Conservation (phyloP, 2,329 filamentous ascomycete species). For the Phyllosticta paracitricarpa region DNA sequence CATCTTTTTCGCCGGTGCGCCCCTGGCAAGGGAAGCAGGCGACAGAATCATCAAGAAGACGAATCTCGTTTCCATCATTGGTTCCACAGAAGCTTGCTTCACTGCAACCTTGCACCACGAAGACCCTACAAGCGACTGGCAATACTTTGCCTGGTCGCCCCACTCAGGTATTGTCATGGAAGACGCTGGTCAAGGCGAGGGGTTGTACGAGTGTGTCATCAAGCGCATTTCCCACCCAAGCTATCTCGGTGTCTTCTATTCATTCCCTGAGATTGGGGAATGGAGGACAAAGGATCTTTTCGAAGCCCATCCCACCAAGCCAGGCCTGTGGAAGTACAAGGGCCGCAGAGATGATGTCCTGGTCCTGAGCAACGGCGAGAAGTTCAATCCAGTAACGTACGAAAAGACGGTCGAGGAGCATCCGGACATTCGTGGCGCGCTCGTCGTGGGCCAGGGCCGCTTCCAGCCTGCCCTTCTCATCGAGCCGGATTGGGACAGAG, state of each 20-base stretch:
- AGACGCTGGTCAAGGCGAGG: constrained; percentile 14
- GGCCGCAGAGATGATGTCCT: constrained; percentile 17
- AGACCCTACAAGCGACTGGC: constrained; percentile 17
- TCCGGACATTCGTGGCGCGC: constrained; percentile 18
- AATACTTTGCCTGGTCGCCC: constrained; percentile 18
- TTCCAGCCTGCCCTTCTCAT: constrained; percentile 22
- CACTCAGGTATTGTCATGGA: constrained; percentile 18
- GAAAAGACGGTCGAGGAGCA: constrained; percentile 19
- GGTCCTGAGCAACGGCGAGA: constrained; percentile 15
- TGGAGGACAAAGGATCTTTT: constrained; percentile 15
- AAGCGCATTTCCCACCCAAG: background rate
- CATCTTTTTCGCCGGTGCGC: constrained; percentile 14
- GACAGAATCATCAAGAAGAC: constrained; percentile 15
- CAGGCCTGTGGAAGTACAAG: constrained; percentile 14
- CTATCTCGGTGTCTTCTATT: constrained; percentile 12
- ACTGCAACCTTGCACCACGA: constrained; percentile 13
- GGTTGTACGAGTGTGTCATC: constrained; percentile 13
- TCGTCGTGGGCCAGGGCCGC: constrained; percentile 22
- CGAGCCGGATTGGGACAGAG: constrained; percentile 15
- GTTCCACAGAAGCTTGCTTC: constrained; percentile 17
- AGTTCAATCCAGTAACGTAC: constrained; percentile 15
- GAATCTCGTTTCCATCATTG: constrained; percentile 16
- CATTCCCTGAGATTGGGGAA: constrained; percentile 13
- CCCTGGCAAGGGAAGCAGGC: constrained; percentile 12
- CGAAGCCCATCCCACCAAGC: constrained; percentile 10